These are phyloP conservation scores for Lactarius evosmus DNA, from an alignment of 768 basidiomycete species.

Conservation along the genomic window DNA sequence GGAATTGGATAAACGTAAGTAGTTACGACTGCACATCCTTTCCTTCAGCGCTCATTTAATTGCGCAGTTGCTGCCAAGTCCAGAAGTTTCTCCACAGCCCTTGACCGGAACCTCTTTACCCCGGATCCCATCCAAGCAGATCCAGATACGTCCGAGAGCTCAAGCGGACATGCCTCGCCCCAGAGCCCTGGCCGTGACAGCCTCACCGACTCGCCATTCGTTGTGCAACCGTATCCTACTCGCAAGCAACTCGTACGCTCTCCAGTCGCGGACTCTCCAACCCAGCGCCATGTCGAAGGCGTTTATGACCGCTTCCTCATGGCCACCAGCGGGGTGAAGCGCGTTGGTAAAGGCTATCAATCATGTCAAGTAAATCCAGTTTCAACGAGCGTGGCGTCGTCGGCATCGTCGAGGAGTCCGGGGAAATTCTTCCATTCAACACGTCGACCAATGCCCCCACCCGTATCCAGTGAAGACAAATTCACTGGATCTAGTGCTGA, in stretches of 20 bases:
- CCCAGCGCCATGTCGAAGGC: slow-evolving; percentile 59
- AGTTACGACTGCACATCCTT: background rate
- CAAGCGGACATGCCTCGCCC: slow-evolving; percentile 16
- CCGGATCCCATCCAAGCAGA: slow-evolving; percentile 44
- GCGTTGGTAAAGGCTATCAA: slow-evolving; percentile 78
- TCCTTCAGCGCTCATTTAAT: background rate
- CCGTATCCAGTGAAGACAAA: slow-evolving; percentile 57
- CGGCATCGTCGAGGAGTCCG: slow-evolving; percentile 31
- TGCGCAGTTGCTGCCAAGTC: slow-evolving; percentile 25
- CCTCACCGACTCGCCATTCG: slow-evolving; percentile 56
- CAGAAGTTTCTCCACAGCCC: slow-evolving; percentile 30
- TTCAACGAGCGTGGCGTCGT: slow-evolving; percentile 24
- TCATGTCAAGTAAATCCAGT: slow-evolving; percentile 56
- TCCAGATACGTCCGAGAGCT: slow-evolving; percentile 40
- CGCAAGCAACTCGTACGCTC: slow-evolving; percentile 40
- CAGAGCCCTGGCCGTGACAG: slow-evolving; percentile 43
- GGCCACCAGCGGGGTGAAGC: slow-evolving; percentile 78
- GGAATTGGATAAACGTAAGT: slow-evolving; percentile 61
- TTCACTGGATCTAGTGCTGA: slow-evolving; percentile 48
- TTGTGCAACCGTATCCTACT: slow-evolving; percentile 63
- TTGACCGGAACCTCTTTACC: slow-evolving; percentile 69
- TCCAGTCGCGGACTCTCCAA: slow-evolving; percentile 49
- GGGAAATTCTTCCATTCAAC: slow-evolving; percentile 43
- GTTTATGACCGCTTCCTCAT: slow-evolving; percentile 82
- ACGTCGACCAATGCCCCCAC: slow-evolving; percentile 62